Base-by-base conservation (phyloP, 2,329 filamentous ascomycete genomes). In the Fusarium pseudocircinatum region DNA sequence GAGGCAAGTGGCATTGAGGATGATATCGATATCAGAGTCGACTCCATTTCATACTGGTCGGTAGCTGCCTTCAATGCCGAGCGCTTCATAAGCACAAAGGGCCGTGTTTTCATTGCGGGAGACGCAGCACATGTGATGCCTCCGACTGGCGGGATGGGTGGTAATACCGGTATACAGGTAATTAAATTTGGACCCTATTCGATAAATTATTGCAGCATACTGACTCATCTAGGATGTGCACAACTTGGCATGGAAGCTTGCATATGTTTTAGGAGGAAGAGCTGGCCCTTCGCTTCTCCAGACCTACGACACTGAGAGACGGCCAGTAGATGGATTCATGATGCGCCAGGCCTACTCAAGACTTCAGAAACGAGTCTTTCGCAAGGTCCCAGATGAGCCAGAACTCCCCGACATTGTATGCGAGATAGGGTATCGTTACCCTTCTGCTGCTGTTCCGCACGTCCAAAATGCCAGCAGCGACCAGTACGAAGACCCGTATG, bases 101-200 rank as follows among this genome's bases (percentile, higher is more conserved):
- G 47, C 7, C 47, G 47, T 14, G 47, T 50, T 4, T 50, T 34
- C 6, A 50, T 50, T 50, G 30, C 47, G 0, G 47, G 47, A 34
- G 47, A 50, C 15, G 28, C 47, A 50, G 47, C 47, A 24, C 47
- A 50, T 14, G 30, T 50, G 22, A 50, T 50, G 47, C 47, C 47
- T 4, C 47, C 47, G 1, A 50, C 28, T 24, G 47, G 47, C 0
- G 47, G 47, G 1, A 34, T 50, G 47, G 47, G 47, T 0, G 47
- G 47, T 6, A 50, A 34, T 15, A 50, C 47, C 15, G 47, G 47
- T 24, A 50, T 50, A 34, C 47, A 50, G 47, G 47, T 34, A 24
- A n/a, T 4, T 47, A 9, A 2, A 47, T 30, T 15, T 22, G 5
- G 4, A 30, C 6, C 16, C 4, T 13, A 20, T 6, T 4, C 6